Evolutionary conservation across 2,329 filamentous ascomycete species (phyloP), one percentile per base, ranked within the genome.

Genomic region (Sporothrix phasma): DNA sequence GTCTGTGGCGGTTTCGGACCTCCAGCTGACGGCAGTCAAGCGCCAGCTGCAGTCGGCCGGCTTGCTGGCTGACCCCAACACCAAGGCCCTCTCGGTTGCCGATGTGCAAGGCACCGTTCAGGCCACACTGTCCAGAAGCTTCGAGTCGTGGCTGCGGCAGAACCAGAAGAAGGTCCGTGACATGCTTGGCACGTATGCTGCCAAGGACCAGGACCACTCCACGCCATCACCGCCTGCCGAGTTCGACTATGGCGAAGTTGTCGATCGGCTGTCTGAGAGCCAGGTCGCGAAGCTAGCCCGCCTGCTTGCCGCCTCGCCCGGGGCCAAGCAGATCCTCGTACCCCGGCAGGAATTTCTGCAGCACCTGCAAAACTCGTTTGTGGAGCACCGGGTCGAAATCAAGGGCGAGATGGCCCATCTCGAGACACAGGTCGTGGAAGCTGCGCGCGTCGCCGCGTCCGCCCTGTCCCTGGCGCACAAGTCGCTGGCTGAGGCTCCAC

Each of bases 111-210:
- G 43, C 24, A 69, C 71, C 2, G 65, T 77, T 3, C 69, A 74
- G 56, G 65, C 67, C 5, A 74, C 74, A 34, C 68, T 77, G 46
- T 73, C 74, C 0, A 74, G 65, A 43, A 73, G 76, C 3, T 86
- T 83, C 82, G 75, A 79, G 22, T 73, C 75, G 0, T 87, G 82
- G 80, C 70, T 84, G 31, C 74, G 73, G 46, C 76, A 77, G 19
- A 86, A 86, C 70, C 71, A 80, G 15, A 72, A 74, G 8, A 75
- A 76, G 67, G 73, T 78, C 43, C 69, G 75, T 51, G 73, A 22
- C 1, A 67, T 71, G 3, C 64, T 75, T 3, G 64, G 64, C 8
- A 60, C 56, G 1, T 13, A 29, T 13, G 53, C 31, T 3, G 4
- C 29, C 11, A 31, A 45, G 11, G 43, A 26, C 13, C 10, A 45